Evolutionary conservation across 139 green algal genomes (phyloP).

Genomic region (Chlorella sp.): DNA sequence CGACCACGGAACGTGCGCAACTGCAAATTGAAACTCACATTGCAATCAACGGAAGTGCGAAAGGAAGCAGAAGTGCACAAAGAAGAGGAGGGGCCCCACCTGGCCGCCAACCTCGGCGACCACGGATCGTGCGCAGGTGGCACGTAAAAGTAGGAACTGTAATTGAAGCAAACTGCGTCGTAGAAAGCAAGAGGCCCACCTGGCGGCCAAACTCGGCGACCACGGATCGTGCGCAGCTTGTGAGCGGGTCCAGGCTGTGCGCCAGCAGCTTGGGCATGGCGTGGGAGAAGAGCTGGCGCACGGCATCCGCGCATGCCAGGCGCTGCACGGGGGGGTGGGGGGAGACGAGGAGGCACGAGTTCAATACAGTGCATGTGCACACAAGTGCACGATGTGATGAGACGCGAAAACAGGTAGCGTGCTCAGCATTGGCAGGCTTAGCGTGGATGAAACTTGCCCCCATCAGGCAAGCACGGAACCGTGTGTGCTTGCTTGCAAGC

Average conservation of each 20-base stretch:
- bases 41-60: too few relatives aligned
- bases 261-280: constrained; percentile 65
- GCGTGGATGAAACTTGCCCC: not conserved
- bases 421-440: not conserved
- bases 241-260: constrained; percentile 70
- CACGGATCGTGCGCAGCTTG: constrained; percentile 59
- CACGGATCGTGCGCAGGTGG: constrained; percentile 58
- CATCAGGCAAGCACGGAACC: too few relatives aligned
- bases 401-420: too few relatives aligned
- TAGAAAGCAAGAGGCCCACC: not conserved
- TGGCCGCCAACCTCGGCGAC: constrained; percentile 49
- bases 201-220: constrained; percentile 51
- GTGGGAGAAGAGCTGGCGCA: constrained; percentile 61
- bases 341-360: too few relatives aligned
- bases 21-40: too few relatives aligned
- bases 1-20: constrained; percentile 53
- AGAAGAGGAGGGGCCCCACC: too few relatives aligned
- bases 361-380: too few relatives aligned
- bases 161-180: too few relatives aligned
- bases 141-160: too few relatives aligned
- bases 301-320: constrained; percentile 33
- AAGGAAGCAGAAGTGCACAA: too few relatives aligned
- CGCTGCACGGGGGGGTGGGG: not conserved
- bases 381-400: not conserved
- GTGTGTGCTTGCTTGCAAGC: too few relatives aligned